Evolutionary conservation across 2,329 filamentous ascomycete species (phyloP).

Genomic region (Bipolaris cookei): DNA sequence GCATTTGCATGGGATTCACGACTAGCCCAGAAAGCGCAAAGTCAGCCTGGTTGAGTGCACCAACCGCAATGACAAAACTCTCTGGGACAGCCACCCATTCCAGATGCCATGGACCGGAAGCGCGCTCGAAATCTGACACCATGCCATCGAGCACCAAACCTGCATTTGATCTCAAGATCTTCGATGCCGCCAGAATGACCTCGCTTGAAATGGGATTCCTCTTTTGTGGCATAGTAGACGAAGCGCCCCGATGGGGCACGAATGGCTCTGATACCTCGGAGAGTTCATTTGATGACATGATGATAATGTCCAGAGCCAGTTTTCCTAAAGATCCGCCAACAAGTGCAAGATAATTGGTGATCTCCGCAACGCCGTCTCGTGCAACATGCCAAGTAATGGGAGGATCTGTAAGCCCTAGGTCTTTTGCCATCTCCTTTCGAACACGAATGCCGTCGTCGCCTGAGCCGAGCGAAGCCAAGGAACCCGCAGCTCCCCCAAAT

Average conservation of each 20-base stretch:
- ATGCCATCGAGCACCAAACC: constrained; percentile 62
- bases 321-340: constrained; percentile 63
- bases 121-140: constrained; percentile 64
- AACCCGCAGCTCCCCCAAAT: constrained; percentile 64
- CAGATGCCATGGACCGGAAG: constrained; percentile 65
- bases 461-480: constrained; percentile 60
- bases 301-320: constrained; percentile 62
- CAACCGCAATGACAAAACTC: constrained; percentile 61
- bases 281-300: constrained; percentile 65
- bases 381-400: constrained; percentile 65
- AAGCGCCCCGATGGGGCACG: constrained; percentile 44
- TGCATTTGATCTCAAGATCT: constrained; percentile 60
- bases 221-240: constrained; percentile 54
- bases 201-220: constrained; percentile 65
- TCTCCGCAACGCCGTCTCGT: constrained; percentile 61
- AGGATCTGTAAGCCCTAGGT: constrained; percentile 57
- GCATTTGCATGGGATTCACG: constrained; percentile 59
- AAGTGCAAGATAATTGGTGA: constrained; percentile 60
- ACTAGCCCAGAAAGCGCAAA: constrained; percentile 61
- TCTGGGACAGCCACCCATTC: constrained; percentile 64
- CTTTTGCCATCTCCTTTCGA: constrained; percentile 56
- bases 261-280: constrained; percentile 61
- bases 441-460: constrained; percentile 58
- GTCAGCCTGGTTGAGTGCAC: constrained; percentile 60
- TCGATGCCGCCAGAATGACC: constrained; percentile 62